Evolutionary conservation across 176 grass and related monocot species (phyloP), one percentile per base, ranked within the genome.

Genomic region (Carex parvula): DNA sequence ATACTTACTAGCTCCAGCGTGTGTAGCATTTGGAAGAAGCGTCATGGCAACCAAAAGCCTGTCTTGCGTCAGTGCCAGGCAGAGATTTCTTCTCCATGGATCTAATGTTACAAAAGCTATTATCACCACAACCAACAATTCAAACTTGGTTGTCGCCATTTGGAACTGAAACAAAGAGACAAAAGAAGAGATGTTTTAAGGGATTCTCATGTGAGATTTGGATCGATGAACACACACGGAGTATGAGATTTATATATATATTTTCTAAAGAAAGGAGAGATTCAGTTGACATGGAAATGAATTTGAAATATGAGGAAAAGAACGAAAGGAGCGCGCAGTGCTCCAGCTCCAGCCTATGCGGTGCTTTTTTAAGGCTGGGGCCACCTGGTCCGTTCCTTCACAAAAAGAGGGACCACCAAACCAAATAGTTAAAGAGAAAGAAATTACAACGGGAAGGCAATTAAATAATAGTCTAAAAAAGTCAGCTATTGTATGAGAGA

Each of bases 11-110:
- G 94, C 91, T 60, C 91, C 89, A 3, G 26, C 52, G 1, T 63
- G 75, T 32, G 52, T 70, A 14, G 94, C 87, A 22, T 59, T 35
- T 0, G 80, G 76, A 84, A 97, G 61, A 72, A 97, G 64, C 20
- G 94, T 93, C 91, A 97, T 93, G 80, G 3, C 69, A 29, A 93
- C 94, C 57, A 83, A 5, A 78, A 90, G 86, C 75, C 85, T 91
- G 80, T 62, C 50, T 70, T 80, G 58, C 6, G 30, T 83, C 55
- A 78, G 18, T 10, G 55, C 86, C 15, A 83, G 14, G 57, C 56
- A 53, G 21, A 76, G 21, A 59, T 22, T 56, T 46, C 80, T 64
- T 60, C 86, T 42, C 68, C 68, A 68, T 62, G 58, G 80, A 68
- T 64, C 56, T 9, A 85, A 79, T 64, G 18, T 33, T 8, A 64